Evolutionary conservation across 495 filamentous ascomycete species (phyloP).

Genomic region (Penicillium diatomitis): DNA sequence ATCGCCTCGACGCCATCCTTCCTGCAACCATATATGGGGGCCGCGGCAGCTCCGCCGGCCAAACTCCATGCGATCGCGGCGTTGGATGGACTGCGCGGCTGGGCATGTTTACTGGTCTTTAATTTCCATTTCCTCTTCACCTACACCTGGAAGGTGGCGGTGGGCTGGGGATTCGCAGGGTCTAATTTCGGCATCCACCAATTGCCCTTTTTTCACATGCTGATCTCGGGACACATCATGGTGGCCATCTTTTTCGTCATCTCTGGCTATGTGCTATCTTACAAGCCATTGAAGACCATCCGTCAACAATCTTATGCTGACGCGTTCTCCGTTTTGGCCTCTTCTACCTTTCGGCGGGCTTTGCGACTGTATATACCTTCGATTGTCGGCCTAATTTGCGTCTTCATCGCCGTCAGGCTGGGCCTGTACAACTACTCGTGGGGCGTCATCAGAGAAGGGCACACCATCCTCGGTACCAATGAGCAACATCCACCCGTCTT

Average conservation of each 20-base stretch:
- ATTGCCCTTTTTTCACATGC: slow-evolving; percentile 52
- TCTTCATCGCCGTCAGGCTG: slow-evolving; percentile 43
- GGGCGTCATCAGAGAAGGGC: slow-evolving; percentile 27
- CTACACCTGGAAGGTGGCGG: slow-evolving; percentile 38
- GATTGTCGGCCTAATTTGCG: slow-evolving; percentile 44
- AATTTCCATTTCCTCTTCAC: slow-evolving; percentile 46
- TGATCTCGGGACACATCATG: slow-evolving; percentile 60
- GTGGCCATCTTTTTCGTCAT: slow-evolving; percentile 69
- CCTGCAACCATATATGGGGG: slow-evolving; percentile 31
- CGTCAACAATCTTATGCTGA: slow-evolving; percentile 44
- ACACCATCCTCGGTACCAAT: slow-evolving; percentile 38
- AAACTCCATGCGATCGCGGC: slow-evolving; percentile 38
- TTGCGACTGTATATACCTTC: slow-evolving; percentile 57
- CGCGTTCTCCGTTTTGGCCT: slow-evolving; percentile 41
- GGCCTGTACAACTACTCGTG: slow-evolving; percentile 41
- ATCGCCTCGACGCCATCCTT: slow-evolving; percentile 34
- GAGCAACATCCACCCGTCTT: slow-evolving; percentile 38
- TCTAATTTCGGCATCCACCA: slow-evolving; percentile 50
- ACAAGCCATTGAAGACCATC: slow-evolving; percentile 53
- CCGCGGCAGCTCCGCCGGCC: slow-evolving; percentile 17
- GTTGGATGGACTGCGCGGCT: slow-evolving; percentile 43
- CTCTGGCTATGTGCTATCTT: slow-evolving; percentile 58
- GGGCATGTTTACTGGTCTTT: slow-evolving; percentile 45
- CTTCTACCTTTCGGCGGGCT: slow-evolving; percentile 54
- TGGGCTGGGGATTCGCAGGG: slow-evolving; percentile 40